Evolutionary conservation across 805 yeast genomes (phyloP), one percentile per base, ranked within the genome.

Genomic region (Cyberlindnera meyerae): DNA sequence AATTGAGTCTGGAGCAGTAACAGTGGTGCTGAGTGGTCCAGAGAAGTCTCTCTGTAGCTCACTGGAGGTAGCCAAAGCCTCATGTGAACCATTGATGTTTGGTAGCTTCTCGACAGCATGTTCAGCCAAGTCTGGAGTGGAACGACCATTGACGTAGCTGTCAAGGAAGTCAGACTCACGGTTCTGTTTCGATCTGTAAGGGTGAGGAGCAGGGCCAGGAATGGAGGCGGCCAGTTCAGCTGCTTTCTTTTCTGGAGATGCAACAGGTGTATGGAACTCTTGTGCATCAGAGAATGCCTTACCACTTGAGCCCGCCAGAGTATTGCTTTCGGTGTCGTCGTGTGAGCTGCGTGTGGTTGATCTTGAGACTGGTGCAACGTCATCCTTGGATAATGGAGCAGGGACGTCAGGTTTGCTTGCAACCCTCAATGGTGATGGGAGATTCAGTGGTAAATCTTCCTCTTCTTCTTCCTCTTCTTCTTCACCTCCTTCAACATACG

Each of bases 101-200:
- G 14, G 29, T n/a, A 34, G 18, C 12, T 32, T 21, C 13, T 24
- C 24, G 17, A 16, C 24, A 8, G 35, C 11, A 15, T 18, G n/a
- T 6, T 38, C 42, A 8, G 14, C 13, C 14, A 45, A 32, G 17
- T 51, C 55, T 12, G 46, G 29, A 1, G 49, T 35, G 4, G 49
- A 37, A 21, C 31, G 34, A 1, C 36, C 46, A 28, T 41, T 38
- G 27, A 44, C 53, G 29, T 54, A 58, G 17, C 44, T 51, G 30
- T 57, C 62, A 26, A 58, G 43, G 27, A 58, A 48, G 34, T 58
- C 61, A 11, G 58, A 52, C 13, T 47, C 44, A 40, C 49, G 45
- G 9, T 47, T 42, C 12, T 42, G 38, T 1, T 27, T 30, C 18
- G 39, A 39, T 6, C 33, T 16, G 13, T 16, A 20, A n/a, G 36